Base-by-base conservation (phyloP, 495 filamentous ascomycete genomes). In the Podospora pseudocomata region DNA sequence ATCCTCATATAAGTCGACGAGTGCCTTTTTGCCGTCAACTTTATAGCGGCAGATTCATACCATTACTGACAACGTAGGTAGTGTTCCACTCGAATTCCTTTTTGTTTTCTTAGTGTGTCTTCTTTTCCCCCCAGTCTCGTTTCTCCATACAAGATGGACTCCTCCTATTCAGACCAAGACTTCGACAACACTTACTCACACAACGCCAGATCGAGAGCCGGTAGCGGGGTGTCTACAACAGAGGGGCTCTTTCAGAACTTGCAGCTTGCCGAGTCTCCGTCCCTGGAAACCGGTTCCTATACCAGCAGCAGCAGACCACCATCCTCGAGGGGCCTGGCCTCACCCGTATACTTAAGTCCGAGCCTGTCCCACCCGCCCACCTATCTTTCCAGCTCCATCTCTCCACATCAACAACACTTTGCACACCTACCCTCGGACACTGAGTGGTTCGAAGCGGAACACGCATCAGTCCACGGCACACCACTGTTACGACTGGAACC, bases 141-240 rank as follows among this genome's bases (percentile, higher is more conserved):
- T 62, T 59, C 28, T 19, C 28, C 19, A 5, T 26, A 60, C 23
- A 74, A 70, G 57, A 83, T 82, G 80, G 73, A 77, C 67, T 65
- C 73, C 61, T 64, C 70, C 60, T 75, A 76, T 67, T 65, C 69
- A 65, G 68, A 73, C 67, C 73, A 73, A 27, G 65, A 65, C 73
- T 70, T 70, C 69, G 74, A 78, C 71, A 71, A 77, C 67, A 77
- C 78, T 79, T 81, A 80, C 82, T 82, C 77, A 83, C 79, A 74
- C 60, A 78, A 70, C 64, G 70, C 78, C 75, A 84, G 81, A 61
- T 80, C 80, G 68, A 79, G 76, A 76, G 67, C 72, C 63, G 70
- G 71, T 65, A 79, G 75, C 66, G 70, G 76, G 63, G 72, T 73
- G 49, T 79, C 80, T 27, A 75, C 78, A 34, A 79, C 78, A 70